Base-by-base conservation (phyloP, 192 early-diverging fungal species). In the Podila horticola region DNA sequence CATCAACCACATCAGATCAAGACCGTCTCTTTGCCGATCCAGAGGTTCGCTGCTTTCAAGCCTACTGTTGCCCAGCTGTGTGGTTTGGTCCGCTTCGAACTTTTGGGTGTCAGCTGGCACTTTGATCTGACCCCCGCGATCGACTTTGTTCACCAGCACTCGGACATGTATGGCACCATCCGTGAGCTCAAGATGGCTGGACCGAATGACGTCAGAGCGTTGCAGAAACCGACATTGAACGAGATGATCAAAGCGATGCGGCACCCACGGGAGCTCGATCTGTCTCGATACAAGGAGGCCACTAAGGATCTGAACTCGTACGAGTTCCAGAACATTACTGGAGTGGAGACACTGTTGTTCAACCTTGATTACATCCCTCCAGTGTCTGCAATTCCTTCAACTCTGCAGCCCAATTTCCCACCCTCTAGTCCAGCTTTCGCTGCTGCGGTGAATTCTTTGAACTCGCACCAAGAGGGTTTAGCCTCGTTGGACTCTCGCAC, bases 251-350 rank as follows among this genome's bases (percentile, higher is more conserved):
- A 68, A 26, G 50, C 48, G 62, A 60, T 81, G 24, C 67, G 45
- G 31, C 9, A 45, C 17, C 77, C 77, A 11, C 62, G 59, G 26
- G 45, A 65, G 7, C 28, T 81, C 30, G 71, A 81, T 69, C 58
- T 81, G 33, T 81, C 77, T 29, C 55, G 66, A 22, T 81, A 73
- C 29, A 72, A 69, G 30, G 77, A 81, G 38, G 77, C 77, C 0
- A 52, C 77, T 38, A 63, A 38, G 59, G 77, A 81, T 45, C 26
- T 81, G 48, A 69, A 72, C 62, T 20, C 55, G 20, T 81, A 58
- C 33, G 71, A 81, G 22, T 22, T 81, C 4, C 71, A 73, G 30
- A 41, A 69, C 33, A 5, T 36, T 22, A 8, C 9, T 26, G 48
- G 61, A 0, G 24, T 81, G 19, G 64, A 73, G 66, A 41, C 62